Evolutionary conservation across 2,329 filamentous ascomycete genomes (phyloP), one percentile per base, ranked within the genome.

Genomic region (Xylaria sp.): DNA sequence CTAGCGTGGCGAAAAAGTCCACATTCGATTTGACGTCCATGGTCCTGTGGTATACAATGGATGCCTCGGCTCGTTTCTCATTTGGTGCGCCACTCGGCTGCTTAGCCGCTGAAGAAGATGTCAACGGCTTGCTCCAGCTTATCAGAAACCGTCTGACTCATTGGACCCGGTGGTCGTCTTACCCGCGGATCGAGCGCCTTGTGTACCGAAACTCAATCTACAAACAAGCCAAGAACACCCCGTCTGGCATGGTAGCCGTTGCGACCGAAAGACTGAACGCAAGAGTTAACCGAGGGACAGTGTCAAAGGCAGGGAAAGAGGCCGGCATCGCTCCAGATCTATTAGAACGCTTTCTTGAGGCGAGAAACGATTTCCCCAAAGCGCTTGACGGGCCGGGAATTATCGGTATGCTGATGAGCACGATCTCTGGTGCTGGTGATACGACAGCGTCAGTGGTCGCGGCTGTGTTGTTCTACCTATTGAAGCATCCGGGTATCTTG

Each of bases 401-500:
- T 4, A 30, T 72, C 6, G 69, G 72, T 12, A 73, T 75, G 71
- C 53, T 75, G 24, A 75, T 74, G 68, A 71, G 68, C n/a, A 73
- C 74, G 5, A 75, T 75, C 24, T 70, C 73, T 0, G 74, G 67
- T n/a, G 74, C 75, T 7, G 71, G 72, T 14, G 75, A 75, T 48
- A 75, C 75, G 3, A 73, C 72, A 12, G 74, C 75, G 4, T 67
- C 73, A 24, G 71, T 71, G 0, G 50, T 72, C 7, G 60, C 59
- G 1, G 68, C 65, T 3, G 53, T 59, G 12, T 1, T 75, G 1
- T 72, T 56, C 55, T 48, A 72, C 12, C 3, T 90, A 9, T 7
- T 92, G 9, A 70, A 68, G 21, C 70, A 73, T 73, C 91, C 91
- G 7, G 80, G 85, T 63, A 78, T 78, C 17, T 78, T 91, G 39